Base-by-base conservation (phyloP, 805 yeast genomes). In the Wickerhamiella shivajii region DNA sequence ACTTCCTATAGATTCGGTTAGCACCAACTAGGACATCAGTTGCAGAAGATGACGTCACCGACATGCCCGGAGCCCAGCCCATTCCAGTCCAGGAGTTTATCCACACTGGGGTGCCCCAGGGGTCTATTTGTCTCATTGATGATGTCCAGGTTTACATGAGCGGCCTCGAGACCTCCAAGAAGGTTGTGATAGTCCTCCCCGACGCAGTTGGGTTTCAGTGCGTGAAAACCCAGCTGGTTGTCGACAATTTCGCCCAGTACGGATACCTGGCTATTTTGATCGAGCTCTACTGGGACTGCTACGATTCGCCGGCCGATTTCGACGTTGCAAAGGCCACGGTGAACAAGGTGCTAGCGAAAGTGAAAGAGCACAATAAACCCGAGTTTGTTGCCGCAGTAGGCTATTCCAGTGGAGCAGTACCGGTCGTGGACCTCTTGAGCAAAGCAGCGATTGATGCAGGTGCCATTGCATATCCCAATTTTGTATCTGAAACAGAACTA, bases 401-500 rank as follows among this genome's bases (percentile, higher is more conserved):
- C 12, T 31, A 93, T 81, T 25, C 77, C 74, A 54, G 73, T 61
- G 44, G 71, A 68, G 21, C 81, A 24, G 77, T 74, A 53, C 73
- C 61, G 44, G 71, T 68, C 19, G 45, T 78, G 36, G 71, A 45
- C 77, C 37, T 71, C 37, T 52, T 69, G 19, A 52, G 63, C 5
- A 47, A 47, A 17, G 63, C 53, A 16, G 38, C 36, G 33, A 25
- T 46, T 6, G 67, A 69, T 40, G 77, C 64, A 12, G 81, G 69
- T 46, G 92, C 87, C n/a, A 55, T 70, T 41, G 90, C 90, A 6
- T 96, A 85, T 56, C 95, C 96, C 5, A 76, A 90, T 2, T 66
- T 76, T 40, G 74, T 79, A 11, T 39, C 63, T 9, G 63, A 66
- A 21, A 84, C 71, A 23, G 92, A 78, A 48, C 63, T 81, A 30